Conservation (phyloP, 2,329 filamentous ascomycete species). For the Bimuria novae-zelandiae region DNA sequence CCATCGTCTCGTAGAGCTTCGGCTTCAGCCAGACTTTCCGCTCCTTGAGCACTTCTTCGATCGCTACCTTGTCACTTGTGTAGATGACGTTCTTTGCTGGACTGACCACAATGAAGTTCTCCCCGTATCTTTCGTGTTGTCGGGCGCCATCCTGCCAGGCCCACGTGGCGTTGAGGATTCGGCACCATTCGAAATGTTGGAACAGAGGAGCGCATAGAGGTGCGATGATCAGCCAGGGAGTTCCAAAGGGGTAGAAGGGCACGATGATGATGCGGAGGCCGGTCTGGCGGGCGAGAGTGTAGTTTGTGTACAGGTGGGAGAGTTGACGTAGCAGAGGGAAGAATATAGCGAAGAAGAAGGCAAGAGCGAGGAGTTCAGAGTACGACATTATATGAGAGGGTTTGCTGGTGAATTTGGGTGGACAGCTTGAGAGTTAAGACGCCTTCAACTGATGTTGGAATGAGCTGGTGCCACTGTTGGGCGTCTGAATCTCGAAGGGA, state of each 20-base stretch:
- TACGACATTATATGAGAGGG: conserved; percentile 7
- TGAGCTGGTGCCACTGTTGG: too few species aligned
- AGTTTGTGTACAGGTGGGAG: conserved; percentile 20
- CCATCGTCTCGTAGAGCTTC: conserved; percentile 24
- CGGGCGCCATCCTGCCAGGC: conserved; percentile 20
- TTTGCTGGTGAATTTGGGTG: neutral
- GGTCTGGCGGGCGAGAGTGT: conserved; percentile 17
- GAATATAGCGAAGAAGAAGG: conserved; percentile 1
- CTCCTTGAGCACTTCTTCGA: conserved; percentile 19
- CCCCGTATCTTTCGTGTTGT: conserved; percentile 19
- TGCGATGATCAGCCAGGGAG: conserved; percentile 16
- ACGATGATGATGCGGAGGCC: conserved; percentile 20
- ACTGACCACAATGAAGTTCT: conserved; percentile 21
- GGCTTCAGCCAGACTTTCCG: conserved; percentile 30
- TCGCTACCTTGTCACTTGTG: conserved; percentile 21
- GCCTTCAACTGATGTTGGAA: too few species aligned
- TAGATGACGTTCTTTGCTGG: conserved; percentile 19
- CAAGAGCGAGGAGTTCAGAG: neutral
- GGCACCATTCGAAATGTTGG: conserved; percentile 17
- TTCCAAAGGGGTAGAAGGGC: conserved; percentile 22
- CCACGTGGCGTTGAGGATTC: conserved; percentile 20
- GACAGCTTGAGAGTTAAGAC: too few species aligned
- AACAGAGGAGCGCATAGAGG: conserved; percentile 3
- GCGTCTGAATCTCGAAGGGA: too few species aligned
- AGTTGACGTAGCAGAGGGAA: conserved; percentile 5